A percentile compares a stretch with the other conserved stretches of the same genome.
These are phyloP conservation scores for Termitomyces bulborhizus DNA, from an alignment of 768 basidiomycete species.

Conservation along the genomic window DNA sequence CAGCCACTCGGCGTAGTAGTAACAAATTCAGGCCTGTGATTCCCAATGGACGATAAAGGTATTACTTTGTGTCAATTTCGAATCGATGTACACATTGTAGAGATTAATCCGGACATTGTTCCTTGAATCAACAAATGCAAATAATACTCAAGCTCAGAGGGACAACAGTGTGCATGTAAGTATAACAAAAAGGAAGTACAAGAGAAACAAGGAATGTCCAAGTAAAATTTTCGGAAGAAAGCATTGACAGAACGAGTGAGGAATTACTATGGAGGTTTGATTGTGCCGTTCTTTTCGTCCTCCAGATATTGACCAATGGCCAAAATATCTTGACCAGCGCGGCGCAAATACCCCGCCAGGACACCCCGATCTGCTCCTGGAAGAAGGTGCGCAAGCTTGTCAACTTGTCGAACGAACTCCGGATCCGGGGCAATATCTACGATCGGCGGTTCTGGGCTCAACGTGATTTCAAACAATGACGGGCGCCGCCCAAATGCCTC, in stretches of 20 bases:
- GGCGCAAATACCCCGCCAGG: slow-evolving; percentile 65
- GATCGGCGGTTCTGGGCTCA: slow-evolving; percentile 21
- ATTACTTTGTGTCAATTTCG: background rate
- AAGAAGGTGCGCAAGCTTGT: slow-evolving; percentile 62
- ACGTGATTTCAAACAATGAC: slow-evolving; percentile 28
- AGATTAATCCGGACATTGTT: background rate
- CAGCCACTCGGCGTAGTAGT: slow-evolving; percentile 7
- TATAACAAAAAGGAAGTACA: slow-evolving; percentile 1
- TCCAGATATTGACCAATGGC: slow-evolving; percentile 86
- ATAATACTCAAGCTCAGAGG: slow-evolving; percentile 3
- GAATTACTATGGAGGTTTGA: slow-evolving; percentile 27
- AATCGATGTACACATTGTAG: slow-evolving; percentile 6
- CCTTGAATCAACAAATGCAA: background rate
- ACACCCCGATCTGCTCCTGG: slow-evolving; percentile 67
- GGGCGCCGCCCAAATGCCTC: slow-evolving; percentile 29
- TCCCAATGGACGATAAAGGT: slow-evolving; percentile 8
- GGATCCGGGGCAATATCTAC: slow-evolving; percentile 35
- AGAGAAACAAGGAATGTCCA: slow-evolving; percentile 4
- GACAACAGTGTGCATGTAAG: background rate
- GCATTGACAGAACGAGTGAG: slow-evolving; percentile 6
- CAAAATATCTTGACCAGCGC: slow-evolving; percentile 73
- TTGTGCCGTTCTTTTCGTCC: slow-evolving; percentile 71
- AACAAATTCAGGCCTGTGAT: slow-evolving; percentile 16
- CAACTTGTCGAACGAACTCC: slow-evolving; percentile 62
- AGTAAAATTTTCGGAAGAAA: background rate